Evolutionary conservation across 176 grass and related monocot genomes (phyloP), one percentile per base, ranked within the genome.

Genomic region (Panicum miliaceum): DNA sequence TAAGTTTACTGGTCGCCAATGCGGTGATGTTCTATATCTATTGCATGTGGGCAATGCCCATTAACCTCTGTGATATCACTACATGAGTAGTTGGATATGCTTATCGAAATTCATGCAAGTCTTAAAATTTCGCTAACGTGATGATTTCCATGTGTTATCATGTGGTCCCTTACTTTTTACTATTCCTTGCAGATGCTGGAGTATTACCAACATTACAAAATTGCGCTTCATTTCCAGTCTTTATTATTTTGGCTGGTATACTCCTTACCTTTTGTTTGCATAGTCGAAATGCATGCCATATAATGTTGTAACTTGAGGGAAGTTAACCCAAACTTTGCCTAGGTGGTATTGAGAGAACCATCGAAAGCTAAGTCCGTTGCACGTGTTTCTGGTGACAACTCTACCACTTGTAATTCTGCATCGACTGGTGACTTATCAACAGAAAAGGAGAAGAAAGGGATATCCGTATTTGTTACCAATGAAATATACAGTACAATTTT

Each of bases 241-340:
- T 89, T 98, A 82, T 89, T 98, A 68, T 98, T 98, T 89, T 94
- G 96, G 96, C 89, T 98, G 91, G 96, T 98, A 98, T 86, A 57
- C 78, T 80, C 41, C 69, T 59, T 38, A 29, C 57, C 63, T 90
- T 90, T 34, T 79, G 62, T 46, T 67, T 74, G 29, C 64, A 72
- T 77, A 46, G 19, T 79, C 85, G 34, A 69, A 83, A 77, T 63
- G 22, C 48, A 50, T 73, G 18, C 12, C 29, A 40, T 73, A 76
- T 66, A 11, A 27, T 73, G 79, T 78, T 86, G 41, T 85, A 35
- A 42, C 56, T 86, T 60, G 9, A 35, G 83, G 86, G 46, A 73
- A 85, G 74, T 43, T 78, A 46, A 86, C 45, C 48, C 64, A 79
- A 56, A 75, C 22, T 78, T 72, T 79, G 59, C 64, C 32, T 82